Base-by-base conservation (phyloP, 352 stramenopile genomes). In the Thalassiosira livingstoniorum region DNA sequence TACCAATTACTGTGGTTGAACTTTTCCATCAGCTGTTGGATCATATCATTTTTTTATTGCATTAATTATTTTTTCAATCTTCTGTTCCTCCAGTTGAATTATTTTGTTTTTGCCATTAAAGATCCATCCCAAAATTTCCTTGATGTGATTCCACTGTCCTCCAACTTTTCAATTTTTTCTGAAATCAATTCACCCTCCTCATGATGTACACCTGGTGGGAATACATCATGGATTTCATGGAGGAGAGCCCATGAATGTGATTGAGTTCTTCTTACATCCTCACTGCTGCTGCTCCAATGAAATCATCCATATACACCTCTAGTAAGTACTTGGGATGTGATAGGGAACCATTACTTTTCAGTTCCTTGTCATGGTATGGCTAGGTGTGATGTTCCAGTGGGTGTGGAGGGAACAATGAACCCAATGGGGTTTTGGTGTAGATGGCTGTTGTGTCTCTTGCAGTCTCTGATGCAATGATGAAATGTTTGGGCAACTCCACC, bases 201-300 rank as follows among this genome's bases (percentile, higher is more conserved):
- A n/a, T n/a, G n/a, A n/a, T n/a, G n/a, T n/a, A n/a, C n/a, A n/a
- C n/a, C n/a, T n/a, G n/a, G n/a, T n/a, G n/a, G 42, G 42, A 51
- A 51, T 10, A 51, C 42, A 51, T 51, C 42, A 51, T 51, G 42
- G 42, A 51, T 51, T 51, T 18, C 42, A 51, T 51, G 42, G 42
- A 10, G 10, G 10, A 51, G 18, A 51, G 10, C 18, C 10, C 18
- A 51, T 10, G 10, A 51, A 18, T 10, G 10, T 18, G 42, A 18
- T 18, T 51, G 18, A 51, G 42, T 51, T 51, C 42, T 18, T 51
- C 18, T 18, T 51, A n/a, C n/a, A n/a, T n/a, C n/a, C n/a, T 51
- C 18, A 51, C 18, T 51, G 42, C 42, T 18, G 18, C 42, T 18
- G 18, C 18, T 10, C 10, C 10, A 18, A 18, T 51, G 42, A 18